Percentiles rank a stretch among this genome's conserved stretches.
phyloP scores from a whole-genome alignment of 2,329 filamentous ascomycete genomes.

The Dactylonectria macrodidyma region DNA sequence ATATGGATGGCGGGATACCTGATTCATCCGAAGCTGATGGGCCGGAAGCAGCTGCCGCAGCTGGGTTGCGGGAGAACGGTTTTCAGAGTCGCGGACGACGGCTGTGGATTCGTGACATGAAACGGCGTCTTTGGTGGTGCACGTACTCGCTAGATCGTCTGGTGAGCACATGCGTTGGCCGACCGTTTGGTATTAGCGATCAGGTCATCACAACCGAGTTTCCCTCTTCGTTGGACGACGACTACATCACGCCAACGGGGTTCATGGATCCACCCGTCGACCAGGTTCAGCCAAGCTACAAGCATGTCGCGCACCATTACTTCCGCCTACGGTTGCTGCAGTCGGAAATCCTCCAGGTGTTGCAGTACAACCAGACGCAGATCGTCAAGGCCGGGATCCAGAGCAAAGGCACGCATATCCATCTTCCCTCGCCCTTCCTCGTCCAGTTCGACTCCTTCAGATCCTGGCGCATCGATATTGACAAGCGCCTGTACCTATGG shows the following conservation, averaged over 20 bases:
- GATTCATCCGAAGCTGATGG: slow-evolving; percentile 56
- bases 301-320: slow-evolving; percentile 92
- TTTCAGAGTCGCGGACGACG: slow-evolving; percentile 74
- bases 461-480: slow-evolving; percentile 90
- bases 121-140: slow-evolving; percentile 95
- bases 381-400: slow-evolving; percentile 78
- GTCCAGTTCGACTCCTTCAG: slow-evolving; percentile 87
- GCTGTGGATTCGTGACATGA: slow-evolving; percentile 88
- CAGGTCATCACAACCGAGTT: slow-evolving; percentile 97
- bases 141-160: slow-evolving; percentile 96
- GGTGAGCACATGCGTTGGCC: slow-evolving; percentile 92
- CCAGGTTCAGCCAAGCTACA: slow-evolving; percentile 82
- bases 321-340: slow-evolving; percentile 90
- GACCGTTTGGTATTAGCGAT: slow-evolving; percentile 96
- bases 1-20: slow-evolving; percentile 72
- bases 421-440: slow-evolving; percentile 88
- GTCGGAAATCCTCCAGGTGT: slow-evolving; percentile 93
- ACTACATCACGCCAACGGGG: slow-evolving; percentile 86
- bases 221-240: slow-evolving; percentile 89
- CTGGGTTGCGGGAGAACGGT: slow-evolving; percentile 52
- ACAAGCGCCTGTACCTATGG: slow-evolving; percentile 87
- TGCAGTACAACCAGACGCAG: slow-evolving; percentile 93
- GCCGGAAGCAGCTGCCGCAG: slow-evolving; percentile 50
- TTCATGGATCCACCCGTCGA: slow-evolving; percentile 74
- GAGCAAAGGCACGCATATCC: slow-evolving; percentile 81